Base-by-base conservation (phyloP, 2,329 filamentous ascomycete genomes). In the Cadophora sp. region DNA sequence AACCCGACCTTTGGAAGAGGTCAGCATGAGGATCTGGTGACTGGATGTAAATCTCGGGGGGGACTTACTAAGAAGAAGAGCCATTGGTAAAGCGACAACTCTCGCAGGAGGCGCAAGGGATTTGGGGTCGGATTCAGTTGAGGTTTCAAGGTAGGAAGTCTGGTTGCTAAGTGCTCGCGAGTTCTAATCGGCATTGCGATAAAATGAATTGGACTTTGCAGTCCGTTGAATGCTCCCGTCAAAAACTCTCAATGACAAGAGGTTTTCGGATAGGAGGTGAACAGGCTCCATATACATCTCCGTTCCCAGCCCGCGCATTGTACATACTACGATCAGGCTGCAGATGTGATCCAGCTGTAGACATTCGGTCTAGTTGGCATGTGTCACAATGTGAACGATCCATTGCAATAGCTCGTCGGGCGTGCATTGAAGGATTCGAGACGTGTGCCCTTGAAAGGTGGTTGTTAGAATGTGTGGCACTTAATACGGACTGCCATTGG, bases 81-180 rank as follows among this genome's bases (percentile, higher is more conserved):
- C 92, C 92, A 95, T 76, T 91, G 89, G 69, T 84, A 86, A 27
- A 82, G 81, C 3, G 83, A 85, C 19, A 96, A 84, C 79, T 89
- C 85, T 31, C 83, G 84, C 69, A 93, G 82, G 34, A 95, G 83
- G 46, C 83, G 87, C 79, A 95, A 81, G 48, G 92, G 92, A 77
- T 95, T 92, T 73, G 84, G 82, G 65, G 93, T 83, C 16, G 85
- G 88, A 46, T 88, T 76, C 81, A 88, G 84, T 2, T 84, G 84
- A 50, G 87, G 88, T 77, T 84, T 87, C 64, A 90, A 81, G 16
- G 83, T 81, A 11, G 82, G 80, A 72, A 89, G 69, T 64, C 88
- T 85, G 67, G 87, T 86, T 4, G 76, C 74, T 53, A 76, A 88
- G 89, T 66, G 72, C 62, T 24, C 67, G 50, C n/a, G 58, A 40